Percentiles rank a stretch among this genome's conserved stretches.
Evolutionary conservation across 2,329 filamentous ascomycete genomes (phyloP).

Genomic region (Cytospora paraplurivora): DNA sequence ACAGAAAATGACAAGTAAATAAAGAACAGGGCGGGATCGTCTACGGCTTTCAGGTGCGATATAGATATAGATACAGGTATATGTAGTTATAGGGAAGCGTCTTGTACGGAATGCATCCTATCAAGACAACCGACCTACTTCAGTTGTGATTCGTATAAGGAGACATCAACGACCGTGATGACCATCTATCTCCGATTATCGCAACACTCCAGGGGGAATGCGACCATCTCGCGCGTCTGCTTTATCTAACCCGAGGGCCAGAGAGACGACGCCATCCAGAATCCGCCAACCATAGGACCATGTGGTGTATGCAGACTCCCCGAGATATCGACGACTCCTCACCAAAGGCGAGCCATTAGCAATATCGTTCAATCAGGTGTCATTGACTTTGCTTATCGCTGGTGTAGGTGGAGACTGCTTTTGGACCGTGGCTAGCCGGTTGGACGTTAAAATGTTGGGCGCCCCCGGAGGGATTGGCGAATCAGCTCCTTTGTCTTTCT

Average conservation of each 20-base stretch:
- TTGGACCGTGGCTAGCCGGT: constrained; percentile 26
- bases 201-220: constrained; percentile 14
- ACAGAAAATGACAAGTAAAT: constrained; percentile 1
- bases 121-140: constrained; percentile 16
- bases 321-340: constrained; percentile 10
- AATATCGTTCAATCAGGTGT: constrained; percentile 21
- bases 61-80: constrained; percentile 9
- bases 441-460: neutral
- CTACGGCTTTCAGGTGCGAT: constrained; percentile 3
- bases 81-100: neutral
- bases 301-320: constrained; percentile 1
- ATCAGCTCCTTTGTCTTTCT: constrained; percentile 13
- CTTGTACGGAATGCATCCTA: neutral
- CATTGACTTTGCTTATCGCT: constrained; percentile 23
- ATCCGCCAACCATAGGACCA: neutral
- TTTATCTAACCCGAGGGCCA: constrained; percentile 1
- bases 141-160: neutral
- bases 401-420: constrained; percentile 5
- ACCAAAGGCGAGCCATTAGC: constrained; percentile 12
- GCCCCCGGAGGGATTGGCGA: constrained; percentile 19
- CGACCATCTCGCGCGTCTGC: constrained; percentile 1
- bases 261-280: neutral
- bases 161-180: neutral
- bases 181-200: constrained; percentile 29
- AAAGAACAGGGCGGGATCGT: neutral